Evolutionary conservation across 2,329 filamentous ascomycete species (phyloP), one percentile per base, ranked within the genome.

Genomic region (Ophiostoma piceae): DNA sequence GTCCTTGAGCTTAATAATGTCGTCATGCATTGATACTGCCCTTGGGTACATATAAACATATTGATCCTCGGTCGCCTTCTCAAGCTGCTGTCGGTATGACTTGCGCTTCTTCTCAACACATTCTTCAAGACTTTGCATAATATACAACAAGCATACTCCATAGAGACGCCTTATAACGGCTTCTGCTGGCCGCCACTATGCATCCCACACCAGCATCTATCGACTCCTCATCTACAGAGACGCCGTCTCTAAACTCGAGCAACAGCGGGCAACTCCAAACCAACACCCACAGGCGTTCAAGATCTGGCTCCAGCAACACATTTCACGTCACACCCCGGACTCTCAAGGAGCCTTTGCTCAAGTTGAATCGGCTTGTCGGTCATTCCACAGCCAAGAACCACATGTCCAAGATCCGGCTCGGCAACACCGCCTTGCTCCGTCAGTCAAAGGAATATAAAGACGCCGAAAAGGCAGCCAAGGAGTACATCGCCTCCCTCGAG

Each of bases 321-420:
- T 62, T 26, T n/a, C 29, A 1, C 11, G 35, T n/a, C 35, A 43
- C 37, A 68, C 67, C 12, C 22, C 54, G 41, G 37, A 6, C 68
- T 26, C 71, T 80, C 47, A 81, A 78, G 73, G 77, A 78, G 73
- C 78, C 79, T 29, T 73, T 81, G 35, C 74, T 81, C 69, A 76
- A 77, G 26, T 76, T 81, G 16, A 81, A 80, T 72, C 76, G 79
- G 60, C 72, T 80, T 19, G 74, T 80, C 65, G 79, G 79, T 14
- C 79, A 81, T 71, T 71, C 77, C 1, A 73, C 76, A 35, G 78
- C 79, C 29, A 79, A 79, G 69, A 80, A 80, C 70, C 79, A 80
- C 73, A 78, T 80, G 57, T 77, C 77, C 32, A 80, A 79, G 71
- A 74, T 77, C 3, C 77, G 76, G 22, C 76, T 81, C 16, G 79